phyloP scores from a whole-genome alignment of 2,329 filamentous ascomycete genomes.

The Alternaria tenuissima region DNA sequence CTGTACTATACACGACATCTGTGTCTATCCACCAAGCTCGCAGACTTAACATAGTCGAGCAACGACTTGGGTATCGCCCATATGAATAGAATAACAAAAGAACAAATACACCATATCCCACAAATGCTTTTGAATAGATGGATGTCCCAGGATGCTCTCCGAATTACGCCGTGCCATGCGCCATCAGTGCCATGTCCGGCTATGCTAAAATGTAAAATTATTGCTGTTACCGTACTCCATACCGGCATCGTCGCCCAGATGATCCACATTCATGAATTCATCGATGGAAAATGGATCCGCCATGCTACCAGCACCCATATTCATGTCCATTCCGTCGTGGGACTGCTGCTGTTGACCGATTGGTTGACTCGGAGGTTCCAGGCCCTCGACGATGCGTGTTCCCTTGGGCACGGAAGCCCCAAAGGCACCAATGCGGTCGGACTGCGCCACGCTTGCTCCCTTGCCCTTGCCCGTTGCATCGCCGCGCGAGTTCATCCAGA shows the following conservation, averaged over 20 bases:
- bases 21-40: neutral
- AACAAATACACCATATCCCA: neutral
- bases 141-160: neutral
- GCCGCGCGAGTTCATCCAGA: slow-evolving; percentile 59
- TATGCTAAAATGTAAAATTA: slow-evolving; percentile 11
- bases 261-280: slow-evolving; percentile 56
- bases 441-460: slow-evolving; percentile 38
- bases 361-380: slow-evolving; percentile 35
- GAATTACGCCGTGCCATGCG: neutral
- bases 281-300: slow-evolving; percentile 37
- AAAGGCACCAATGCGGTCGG: slow-evolving; percentile 53
- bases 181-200: neutral
- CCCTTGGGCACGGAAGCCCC: slow-evolving; percentile 51
- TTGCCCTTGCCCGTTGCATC: slow-evolving; percentile 45
- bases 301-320: slow-evolving; percentile 10
- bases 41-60: neutral
- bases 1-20: neutral
- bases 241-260: slow-evolving; percentile 35
- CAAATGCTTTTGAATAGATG: neutral
- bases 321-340: slow-evolving; percentile 26
- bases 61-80: slow-evolving; percentile 1
- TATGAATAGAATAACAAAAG: neutral
- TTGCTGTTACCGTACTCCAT: slow-evolving; percentile 22
- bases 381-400: slow-evolving; percentile 50
- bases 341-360: slow-evolving; percentile 18